Percentiles rank a stretch among this genome's conserved stretches.
phyloP scores from a whole-genome alignment of 257 asterid genomes.

The Verbena officinalis region DNA sequence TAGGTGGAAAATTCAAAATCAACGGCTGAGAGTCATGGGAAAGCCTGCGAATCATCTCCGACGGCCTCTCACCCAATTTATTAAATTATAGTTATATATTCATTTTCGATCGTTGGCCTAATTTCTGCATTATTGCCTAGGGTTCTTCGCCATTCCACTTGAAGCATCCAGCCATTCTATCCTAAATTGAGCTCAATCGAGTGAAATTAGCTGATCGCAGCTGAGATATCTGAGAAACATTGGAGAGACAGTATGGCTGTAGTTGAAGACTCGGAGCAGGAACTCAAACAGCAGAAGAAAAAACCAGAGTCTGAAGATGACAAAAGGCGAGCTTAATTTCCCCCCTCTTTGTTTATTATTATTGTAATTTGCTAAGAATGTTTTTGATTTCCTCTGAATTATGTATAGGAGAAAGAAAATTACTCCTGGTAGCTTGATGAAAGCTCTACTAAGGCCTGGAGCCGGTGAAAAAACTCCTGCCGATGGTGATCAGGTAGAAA shows the following conservation, averaged over 20 bases:
- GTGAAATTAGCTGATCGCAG: constrained; percentile 6
- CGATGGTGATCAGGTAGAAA: constrained; percentile 87
- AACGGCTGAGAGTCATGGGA: constrained; percentile 13
- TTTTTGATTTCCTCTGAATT: not conserved
- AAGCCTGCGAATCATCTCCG: constrained; percentile 8
- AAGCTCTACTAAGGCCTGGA: constrained; percentile 92
- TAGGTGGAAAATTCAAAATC: constrained; percentile 17
- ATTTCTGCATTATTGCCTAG: constrained; percentile 31
- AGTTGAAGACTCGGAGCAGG: constrained; percentile 55
- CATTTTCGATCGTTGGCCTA: constrained; percentile 9
- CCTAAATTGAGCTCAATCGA: constrained; percentile 21
- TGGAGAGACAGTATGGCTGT: constrained; percentile 53
- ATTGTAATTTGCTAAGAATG: not conserved
- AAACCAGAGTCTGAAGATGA: constrained; percentile 73
- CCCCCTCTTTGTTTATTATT: not conserved
- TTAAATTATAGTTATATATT: too few relatives aligned
- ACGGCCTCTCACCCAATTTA: constrained; percentile 36
- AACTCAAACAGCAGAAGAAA: constrained; percentile 54
- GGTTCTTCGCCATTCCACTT: constrained; percentile 37
- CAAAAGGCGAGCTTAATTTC: constrained; percentile 49
- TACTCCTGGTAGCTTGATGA: constrained; percentile 92
- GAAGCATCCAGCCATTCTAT: not conserved
- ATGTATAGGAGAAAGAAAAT: constrained; percentile 74
- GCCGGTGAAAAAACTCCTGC: constrained; percentile 69
- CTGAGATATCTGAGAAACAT: constrained; percentile 16